Evolutionary conservation across 768 basidiomycete genomes (phyloP).

Genomic region (Leccinum subtestaceum): DNA sequence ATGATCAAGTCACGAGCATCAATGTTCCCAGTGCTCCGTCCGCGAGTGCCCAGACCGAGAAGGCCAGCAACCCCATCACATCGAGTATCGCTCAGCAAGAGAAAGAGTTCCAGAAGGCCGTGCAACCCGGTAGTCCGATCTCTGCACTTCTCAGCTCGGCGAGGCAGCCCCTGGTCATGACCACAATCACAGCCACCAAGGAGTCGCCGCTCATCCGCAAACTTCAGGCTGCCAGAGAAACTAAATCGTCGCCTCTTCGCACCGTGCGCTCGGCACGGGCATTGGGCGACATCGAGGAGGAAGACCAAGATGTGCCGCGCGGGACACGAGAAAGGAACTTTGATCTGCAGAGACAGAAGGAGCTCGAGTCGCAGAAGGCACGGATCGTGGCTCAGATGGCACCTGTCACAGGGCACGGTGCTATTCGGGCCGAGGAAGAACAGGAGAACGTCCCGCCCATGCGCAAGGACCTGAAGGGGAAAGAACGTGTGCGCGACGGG

Average conservation of each 20-base stretch:
- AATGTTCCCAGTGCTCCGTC: conserved; percentile 38
- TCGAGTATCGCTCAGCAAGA: conserved; percentile 81
- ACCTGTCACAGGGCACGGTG: conserved; percentile 36
- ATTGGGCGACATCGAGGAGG: conserved; percentile 47
- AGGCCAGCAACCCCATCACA: conserved; percentile 41
- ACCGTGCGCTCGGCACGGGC: conserved; percentile 38
- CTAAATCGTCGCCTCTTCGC: conserved; percentile 54
- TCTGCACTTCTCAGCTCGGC: conserved; percentile 54
- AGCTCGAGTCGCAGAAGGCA: conserved; percentile 88
- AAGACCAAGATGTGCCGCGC: conserved; percentile 39
- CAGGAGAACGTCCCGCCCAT: conserved; percentile 34
- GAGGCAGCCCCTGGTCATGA: conserved; percentile 80
- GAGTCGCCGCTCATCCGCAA: conserved; percentile 45
- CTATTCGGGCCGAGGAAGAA: conserved; percentile 34
- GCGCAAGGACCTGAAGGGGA: conserved; percentile 31
- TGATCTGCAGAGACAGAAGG: conserved; percentile 55
- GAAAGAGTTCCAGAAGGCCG: conserved; percentile 94
- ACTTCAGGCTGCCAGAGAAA: conserved; percentile 50
- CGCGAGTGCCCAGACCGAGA: conserved; percentile 17
- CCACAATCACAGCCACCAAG: conserved; percentile 41
- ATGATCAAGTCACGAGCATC: conserved; percentile 49
- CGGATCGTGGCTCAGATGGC: conserved; percentile 94
- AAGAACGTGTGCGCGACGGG: conserved; percentile 29
- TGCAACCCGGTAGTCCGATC: conserved; percentile 55
- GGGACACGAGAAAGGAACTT: conserved; percentile 39